A percentile compares a stretch with the other conserved stretches of the same genome.
Conservation (phyloP, 768 basidiomycete genomes). For the Auriscalpium orientale region DNA sequence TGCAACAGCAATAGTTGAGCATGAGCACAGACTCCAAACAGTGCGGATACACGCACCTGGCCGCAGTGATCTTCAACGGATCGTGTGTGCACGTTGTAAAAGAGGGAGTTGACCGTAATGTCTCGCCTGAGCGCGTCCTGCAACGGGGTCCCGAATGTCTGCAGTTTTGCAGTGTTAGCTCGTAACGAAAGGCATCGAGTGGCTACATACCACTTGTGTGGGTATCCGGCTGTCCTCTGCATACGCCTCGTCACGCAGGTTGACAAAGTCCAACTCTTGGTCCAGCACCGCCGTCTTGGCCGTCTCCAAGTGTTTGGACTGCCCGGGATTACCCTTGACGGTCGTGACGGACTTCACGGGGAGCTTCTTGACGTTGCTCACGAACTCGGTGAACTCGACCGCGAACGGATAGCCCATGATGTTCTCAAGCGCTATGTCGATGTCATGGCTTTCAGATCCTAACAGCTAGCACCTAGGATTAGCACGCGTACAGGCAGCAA, state of each 20-base stretch:
- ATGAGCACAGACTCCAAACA: background rate
- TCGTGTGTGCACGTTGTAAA: constrained; percentile 89
- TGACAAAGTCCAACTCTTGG: constrained; percentile 88
- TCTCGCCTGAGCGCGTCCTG: constrained; percentile 90
- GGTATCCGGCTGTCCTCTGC: constrained; percentile 85
- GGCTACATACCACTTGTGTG: constrained; percentile 58
- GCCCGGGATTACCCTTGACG: constrained; percentile 91
- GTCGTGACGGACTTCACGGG: constrained; percentile 59
- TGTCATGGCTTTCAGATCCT: constrained; percentile 76
- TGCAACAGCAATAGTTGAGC: constrained; percentile 19
- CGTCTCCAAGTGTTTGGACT: constrained; percentile 97
- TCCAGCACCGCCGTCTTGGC: constrained; percentile 77
- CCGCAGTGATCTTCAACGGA: constrained; percentile 81
- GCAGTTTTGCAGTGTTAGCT: background rate
- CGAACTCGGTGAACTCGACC: constrained; percentile 60
- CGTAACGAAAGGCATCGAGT: background rate
- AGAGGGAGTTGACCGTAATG: constrained; percentile 90
- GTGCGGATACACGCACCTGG: constrained; percentile 38
- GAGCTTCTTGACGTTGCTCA: constrained; percentile 42
- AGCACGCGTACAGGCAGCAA: background rate
- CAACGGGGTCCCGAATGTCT: constrained; percentile 88
- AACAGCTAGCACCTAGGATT: constrained; percentile 49
- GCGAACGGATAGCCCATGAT: constrained; percentile 93
- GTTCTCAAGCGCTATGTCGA: constrained; percentile 84
- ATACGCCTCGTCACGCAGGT: constrained; percentile 89